These are phyloP conservation scores for Vigna nakashimae DNA, from an alignment of 306 rosid species.

Conservation along the genomic window DNA sequence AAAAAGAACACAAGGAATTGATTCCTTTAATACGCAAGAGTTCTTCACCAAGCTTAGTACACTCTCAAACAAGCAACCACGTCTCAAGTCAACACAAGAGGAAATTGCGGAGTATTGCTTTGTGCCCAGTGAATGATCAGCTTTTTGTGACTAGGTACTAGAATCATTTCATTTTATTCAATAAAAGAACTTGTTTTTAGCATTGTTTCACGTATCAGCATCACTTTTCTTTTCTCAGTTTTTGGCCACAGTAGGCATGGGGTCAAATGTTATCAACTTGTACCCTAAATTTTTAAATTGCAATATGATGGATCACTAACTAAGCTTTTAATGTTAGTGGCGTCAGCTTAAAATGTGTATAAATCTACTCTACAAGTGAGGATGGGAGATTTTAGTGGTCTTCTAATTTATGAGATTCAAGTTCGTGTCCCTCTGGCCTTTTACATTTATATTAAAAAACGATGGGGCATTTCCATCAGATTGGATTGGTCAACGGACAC, in stretches of 20 bases:
- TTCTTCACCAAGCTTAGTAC: constrained; percentile 53
- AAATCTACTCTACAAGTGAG: not conserved
- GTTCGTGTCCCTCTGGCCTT: too few species aligned
- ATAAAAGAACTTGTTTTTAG: constrained; percentile 13
- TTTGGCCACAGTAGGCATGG: constrained; percentile 16
- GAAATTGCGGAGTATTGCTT: constrained; percentile 80
- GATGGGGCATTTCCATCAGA: too few species aligned
- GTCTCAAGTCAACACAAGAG: constrained; percentile 95
- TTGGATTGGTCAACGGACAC: too few species aligned
- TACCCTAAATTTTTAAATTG: constrained; percentile 13
- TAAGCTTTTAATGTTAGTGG: constrained; percentile 3
- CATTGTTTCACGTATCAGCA: constrained; percentile 16
- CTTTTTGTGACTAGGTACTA: constrained; percentile 86
- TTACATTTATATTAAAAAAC: too few species aligned
- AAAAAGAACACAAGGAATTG: constrained; percentile 86
- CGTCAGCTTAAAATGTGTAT: constrained; percentile 5
- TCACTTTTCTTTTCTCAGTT: constrained; percentile 28
- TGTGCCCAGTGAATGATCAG: constrained; percentile 84
- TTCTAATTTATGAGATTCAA: too few species aligned
- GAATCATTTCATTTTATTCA: constrained; percentile 18
- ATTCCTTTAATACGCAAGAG: constrained; percentile 67
- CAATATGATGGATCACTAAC: constrained; percentile 3
- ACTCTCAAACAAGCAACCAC: constrained; percentile 65
- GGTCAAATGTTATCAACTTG: constrained; percentile 18
- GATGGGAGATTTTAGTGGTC: not conserved